phyloP scores from a whole-genome alignment of 495 filamentous ascomycete species.

The Neurospora sp. region DNA sequence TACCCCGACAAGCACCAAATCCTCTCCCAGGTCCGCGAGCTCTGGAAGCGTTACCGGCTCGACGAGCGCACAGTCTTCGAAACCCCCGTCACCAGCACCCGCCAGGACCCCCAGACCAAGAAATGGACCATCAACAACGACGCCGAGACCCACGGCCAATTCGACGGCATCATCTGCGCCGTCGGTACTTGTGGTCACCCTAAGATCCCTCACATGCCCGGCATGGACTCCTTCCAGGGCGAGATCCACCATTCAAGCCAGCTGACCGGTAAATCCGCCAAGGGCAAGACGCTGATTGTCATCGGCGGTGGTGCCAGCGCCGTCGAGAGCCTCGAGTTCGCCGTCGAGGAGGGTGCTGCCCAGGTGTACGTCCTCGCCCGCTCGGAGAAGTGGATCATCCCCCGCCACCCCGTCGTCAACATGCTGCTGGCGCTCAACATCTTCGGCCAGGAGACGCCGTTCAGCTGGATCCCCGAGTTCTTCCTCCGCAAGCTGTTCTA shows the following conservation, averaged over 20 bases:
- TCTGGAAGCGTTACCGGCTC: slow-evolving; percentile 71
- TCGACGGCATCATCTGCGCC: slow-evolving; percentile 68
- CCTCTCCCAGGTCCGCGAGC: slow-evolving; percentile 52
- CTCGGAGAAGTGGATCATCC: slow-evolving; percentile 84
- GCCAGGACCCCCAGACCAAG: slow-evolving; percentile 49
- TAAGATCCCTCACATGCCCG: slow-evolving; percentile 57
- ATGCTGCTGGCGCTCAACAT: slow-evolving; percentile 66
- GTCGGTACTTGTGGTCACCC: slow-evolving; percentile 73
- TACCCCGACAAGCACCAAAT: slow-evolving; percentile 71
- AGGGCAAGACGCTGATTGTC: slow-evolving; percentile 62
- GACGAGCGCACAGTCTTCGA: slow-evolving; percentile 62
- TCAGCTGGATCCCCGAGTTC: slow-evolving; percentile 70
- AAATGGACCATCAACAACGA: slow-evolving; percentile 70
- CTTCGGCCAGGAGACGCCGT: slow-evolving; percentile 61
- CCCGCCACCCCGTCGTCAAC: slow-evolving; percentile 65
- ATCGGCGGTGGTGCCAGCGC: slow-evolving; percentile 75
- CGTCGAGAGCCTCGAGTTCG: slow-evolving; percentile 77
- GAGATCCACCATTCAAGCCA: slow-evolving; percentile 63
- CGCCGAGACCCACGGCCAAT: slow-evolving; percentile 47
- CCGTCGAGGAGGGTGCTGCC: slow-evolving; percentile 51
- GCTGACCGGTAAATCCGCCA: slow-evolving; percentile 53
- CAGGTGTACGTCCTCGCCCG: slow-evolving; percentile 66
- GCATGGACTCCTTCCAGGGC: slow-evolving; percentile 57
- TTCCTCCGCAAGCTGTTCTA: slow-evolving; percentile 74
- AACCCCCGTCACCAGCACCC: slow-evolving; percentile 55